Evolutionary conservation across 345 rosid genomes (phyloP), one percentile per base, ranked within the genome.

Genomic region (Sapria himalayana): DNA sequence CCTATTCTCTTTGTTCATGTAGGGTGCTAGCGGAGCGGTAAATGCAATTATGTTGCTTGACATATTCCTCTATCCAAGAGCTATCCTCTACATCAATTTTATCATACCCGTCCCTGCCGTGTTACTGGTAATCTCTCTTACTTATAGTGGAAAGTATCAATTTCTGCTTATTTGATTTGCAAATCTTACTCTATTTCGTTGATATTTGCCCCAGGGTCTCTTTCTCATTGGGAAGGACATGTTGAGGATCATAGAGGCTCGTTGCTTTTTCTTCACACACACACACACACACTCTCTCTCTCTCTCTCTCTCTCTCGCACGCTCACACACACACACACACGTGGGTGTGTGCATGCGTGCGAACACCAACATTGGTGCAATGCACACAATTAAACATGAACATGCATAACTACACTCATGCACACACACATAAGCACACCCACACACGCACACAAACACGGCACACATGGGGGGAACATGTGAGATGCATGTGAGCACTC

Each of bases 11-110:
- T 37, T 42, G 3, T 23, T 34, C 36, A 7, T 23, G 8, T 57
- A 86, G 85, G 97, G 94, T 1, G 85, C 94, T 12, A 86, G 93
- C 44, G 97, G 85, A 40, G 93, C 94, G 15, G 94, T 86, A 47
- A 76, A 76, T 56, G 98, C 94, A 44, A 74, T 86, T 50, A 64
- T 82, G 76, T 68, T 81, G 56, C 91, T 86, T 9, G 70, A 70
- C 39, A 86, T 86, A 66, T 76, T 86, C 66, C 57, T 86, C 50
- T 48, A 68, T 57, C 94, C 97, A 29, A 78, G 18, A 41, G 71
- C 89, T 15, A 86, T 86, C 23, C 42, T 85, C 13, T 68, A 59
- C 63, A 27, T 85, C 0, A 73, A 81, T 0, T 75, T 81, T 44
- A 41, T 85, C 43, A 61, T 85, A 44, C 96, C 96, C 8, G 72